These are phyloP conservation scores for Pelargonium fulgidum DNA, from an alignment of 441 rosid genomes.

Conservation along the genomic window DNA sequence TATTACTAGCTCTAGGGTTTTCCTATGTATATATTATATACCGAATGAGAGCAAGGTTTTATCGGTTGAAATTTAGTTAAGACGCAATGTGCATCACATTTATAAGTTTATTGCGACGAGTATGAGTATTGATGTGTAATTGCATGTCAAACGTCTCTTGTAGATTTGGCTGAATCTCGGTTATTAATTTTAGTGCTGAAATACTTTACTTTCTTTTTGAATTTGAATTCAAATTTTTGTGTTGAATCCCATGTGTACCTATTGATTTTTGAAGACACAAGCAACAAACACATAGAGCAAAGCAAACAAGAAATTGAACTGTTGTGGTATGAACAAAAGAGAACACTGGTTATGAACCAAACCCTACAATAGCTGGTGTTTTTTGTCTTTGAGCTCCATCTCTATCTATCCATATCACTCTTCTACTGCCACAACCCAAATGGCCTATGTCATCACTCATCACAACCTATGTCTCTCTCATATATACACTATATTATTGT, in stretches of 20 bases:
- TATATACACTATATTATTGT: no score
- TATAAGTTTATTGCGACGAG: no score
- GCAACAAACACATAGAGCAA: not conserved
- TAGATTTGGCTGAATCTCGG: no score
- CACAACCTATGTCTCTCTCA: not conserved
- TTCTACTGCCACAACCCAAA: not conserved
- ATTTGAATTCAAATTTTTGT: not conserved
- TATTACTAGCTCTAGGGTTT: not conserved
- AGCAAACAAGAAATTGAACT: not conserved
- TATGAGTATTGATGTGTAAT: no score
- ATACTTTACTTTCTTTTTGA: no score
- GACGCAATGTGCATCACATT: no score
- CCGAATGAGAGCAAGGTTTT: no score
- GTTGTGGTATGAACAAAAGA: not conserved
- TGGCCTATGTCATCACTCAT: not conserved
- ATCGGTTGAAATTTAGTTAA: no score
- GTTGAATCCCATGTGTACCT: not conserved
- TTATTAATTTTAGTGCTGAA: no score
- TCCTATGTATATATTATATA: not conserved
- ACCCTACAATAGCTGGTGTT: slow-evolving; percentile 2
- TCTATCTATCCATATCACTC: not conserved
- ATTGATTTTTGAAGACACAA: no score
- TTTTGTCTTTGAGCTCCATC: not conserved
- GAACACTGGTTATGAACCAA: not conserved
- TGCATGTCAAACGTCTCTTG: no score